These are phyloP conservation scores for Ogataea saltuana DNA, from an alignment of 805 yeast species.

Conservation along the genomic window DNA sequence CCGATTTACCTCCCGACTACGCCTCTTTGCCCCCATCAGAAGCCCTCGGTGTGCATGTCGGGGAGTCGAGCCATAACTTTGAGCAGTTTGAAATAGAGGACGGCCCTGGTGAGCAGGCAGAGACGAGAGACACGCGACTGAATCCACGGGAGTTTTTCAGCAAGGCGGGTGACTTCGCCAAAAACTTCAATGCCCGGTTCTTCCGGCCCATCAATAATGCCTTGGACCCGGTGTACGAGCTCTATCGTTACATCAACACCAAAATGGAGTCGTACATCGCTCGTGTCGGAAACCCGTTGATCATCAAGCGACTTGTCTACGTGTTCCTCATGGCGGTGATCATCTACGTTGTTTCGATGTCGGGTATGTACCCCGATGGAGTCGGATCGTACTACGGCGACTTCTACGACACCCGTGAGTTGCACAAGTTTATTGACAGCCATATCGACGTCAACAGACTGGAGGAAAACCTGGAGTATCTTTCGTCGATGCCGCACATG, in stretches of 20 bases:
- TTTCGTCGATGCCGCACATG: slow-evolving; percentile 80
- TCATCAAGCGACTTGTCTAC: slow-evolving; percentile 74
- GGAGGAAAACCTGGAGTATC: slow-evolving; percentile 66
- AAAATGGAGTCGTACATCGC: slow-evolving; percentile 59
- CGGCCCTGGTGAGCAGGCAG: too few species aligned
- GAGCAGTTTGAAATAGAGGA: slow-evolving; percentile 50
- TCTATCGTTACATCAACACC: slow-evolving; percentile 41
- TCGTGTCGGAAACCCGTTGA: slow-evolving; percentile 81
- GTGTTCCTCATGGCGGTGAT: slow-evolving; percentile 62
- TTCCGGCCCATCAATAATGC: slow-evolving; percentile 46
- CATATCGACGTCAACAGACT: slow-evolving; percentile 57
- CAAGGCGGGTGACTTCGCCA: slow-evolving; percentile 44
- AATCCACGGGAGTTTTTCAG: slow-evolving; percentile 28
- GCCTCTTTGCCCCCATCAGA: slow-evolving; percentile 10
- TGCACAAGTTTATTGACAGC: slow-evolving; percentile 50
- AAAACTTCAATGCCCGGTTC: slow-evolving; percentile 38
- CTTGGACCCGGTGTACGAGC: slow-evolving; percentile 54
- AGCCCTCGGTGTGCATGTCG: background rate
- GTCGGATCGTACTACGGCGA: slow-evolving; percentile 49
- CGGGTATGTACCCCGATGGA: slow-evolving; percentile 52
- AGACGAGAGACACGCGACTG: slow-evolving; percentile 7
- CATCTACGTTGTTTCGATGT: slow-evolving; percentile 56
- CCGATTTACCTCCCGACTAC: slow-evolving; percentile 30
- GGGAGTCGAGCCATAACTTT: slow-evolving; percentile 19
- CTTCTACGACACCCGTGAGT: slow-evolving; percentile 58